These are phyloP conservation scores for Kalanchoe fedtschenkoi DNA, from an alignment of 164 flowering plant genomes.

Conservation along the genomic window DNA sequence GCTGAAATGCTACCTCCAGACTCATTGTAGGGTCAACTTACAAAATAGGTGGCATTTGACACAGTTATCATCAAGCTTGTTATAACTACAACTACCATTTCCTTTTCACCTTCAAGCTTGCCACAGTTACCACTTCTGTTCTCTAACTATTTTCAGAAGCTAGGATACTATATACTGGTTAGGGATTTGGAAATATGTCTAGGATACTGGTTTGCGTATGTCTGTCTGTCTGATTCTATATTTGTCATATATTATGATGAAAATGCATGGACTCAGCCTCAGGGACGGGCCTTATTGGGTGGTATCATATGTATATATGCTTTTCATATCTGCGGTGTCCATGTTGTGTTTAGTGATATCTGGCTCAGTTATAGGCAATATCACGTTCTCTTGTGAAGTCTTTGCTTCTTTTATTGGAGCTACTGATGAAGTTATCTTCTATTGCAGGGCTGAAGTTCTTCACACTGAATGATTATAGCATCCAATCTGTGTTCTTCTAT, in stretches of 20 bases:
- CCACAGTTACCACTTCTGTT: too few species aligned
- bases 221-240: too few species aligned
- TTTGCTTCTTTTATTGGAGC: neutral
- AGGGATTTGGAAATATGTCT: too few species aligned
- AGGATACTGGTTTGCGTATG: conserved; percentile 68
- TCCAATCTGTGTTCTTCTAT: conserved; percentile 76
- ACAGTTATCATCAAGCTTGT: too few species aligned
- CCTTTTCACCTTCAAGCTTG: too few species aligned
- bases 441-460: conserved; percentile 72
- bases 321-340: conserved; percentile 49
- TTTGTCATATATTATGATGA: conserved; percentile 99
- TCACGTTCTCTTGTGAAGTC: neutral
- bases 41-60: too few species aligned
- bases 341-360: conserved; percentile 68
- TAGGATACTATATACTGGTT: neutral
- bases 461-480: conserved; percentile 59
- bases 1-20: too few species aligned
- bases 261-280: conserved; percentile 99
- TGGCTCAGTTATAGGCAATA: conserved; percentile 76
- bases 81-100: too few species aligned
- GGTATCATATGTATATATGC: conserved; percentile 82
- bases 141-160: too few species aligned
- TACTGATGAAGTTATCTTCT: neutral
- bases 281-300: conserved; percentile 97
- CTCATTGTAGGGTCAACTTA: too few species aligned